Conservation (phyloP, 805 yeast species). For the Kluyveromyces siamensis region DNA sequence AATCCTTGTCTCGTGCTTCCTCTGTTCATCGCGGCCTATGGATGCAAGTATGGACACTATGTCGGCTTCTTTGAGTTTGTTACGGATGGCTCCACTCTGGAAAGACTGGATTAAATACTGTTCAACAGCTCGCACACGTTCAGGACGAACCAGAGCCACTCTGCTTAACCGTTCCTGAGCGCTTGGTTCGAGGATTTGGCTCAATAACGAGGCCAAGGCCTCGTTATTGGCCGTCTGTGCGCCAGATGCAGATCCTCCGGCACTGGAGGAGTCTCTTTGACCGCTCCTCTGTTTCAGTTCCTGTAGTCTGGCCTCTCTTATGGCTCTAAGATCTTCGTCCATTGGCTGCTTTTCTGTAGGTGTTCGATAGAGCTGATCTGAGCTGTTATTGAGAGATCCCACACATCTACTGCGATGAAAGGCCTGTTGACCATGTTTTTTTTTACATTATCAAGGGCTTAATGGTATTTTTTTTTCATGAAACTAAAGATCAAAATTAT, state of each 20-base stretch:
- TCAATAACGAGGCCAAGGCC: constrained; percentile 10
- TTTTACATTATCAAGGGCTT: neutral
- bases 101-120: constrained; percentile 64
- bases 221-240: constrained; percentile 6
- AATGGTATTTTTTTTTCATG: too few relatives aligned
- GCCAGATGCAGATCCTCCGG: constrained; percentile 26
- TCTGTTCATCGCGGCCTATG: constrained; percentile 63
- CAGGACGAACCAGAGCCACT: constrained; percentile 83
- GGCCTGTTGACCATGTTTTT: neutral
- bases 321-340: constrained; percentile 90
- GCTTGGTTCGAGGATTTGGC: constrained; percentile 52
- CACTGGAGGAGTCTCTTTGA: constrained; percentile 11
- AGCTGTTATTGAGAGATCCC: neutral
- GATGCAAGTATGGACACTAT: constrained; percentile 78
- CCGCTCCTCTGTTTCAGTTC: constrained; percentile 62
- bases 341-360: constrained; percentile 37
- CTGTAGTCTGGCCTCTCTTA: constrained; percentile 83
- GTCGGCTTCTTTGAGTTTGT: constrained; percentile 72
- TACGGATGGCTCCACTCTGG: constrained; percentile 60
- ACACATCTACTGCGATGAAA: neutral
- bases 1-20: constrained; percentile 54
- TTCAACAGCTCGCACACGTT: constrained; percentile 83
- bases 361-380: neutral
- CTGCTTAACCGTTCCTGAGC: constrained; percentile 86
- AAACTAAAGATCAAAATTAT: too few relatives aligned